A percentile compares a stretch with the other conserved stretches of the same genome.
Conservation (phyloP, 73 alveolate species). For the Paramecium tetraurelia region DNA sequence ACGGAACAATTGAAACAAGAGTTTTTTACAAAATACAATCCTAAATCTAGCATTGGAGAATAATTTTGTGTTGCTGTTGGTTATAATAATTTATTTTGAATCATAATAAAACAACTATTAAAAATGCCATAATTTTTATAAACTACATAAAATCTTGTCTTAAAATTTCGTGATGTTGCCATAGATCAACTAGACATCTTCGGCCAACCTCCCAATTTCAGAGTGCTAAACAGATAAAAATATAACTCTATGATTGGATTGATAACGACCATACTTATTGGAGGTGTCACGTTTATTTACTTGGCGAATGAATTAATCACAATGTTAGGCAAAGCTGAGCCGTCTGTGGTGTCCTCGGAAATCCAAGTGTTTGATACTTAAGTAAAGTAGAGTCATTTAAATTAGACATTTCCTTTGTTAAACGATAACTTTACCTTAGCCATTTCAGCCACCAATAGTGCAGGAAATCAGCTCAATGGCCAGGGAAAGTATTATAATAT, state of each 20-base stretch:
- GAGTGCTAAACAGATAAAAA: not conserved
- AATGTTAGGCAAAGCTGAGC: not conserved
- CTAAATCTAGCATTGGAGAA: not conserved
- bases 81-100: conserved; percentile 32
- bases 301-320: not conserved
- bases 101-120: not conserved
- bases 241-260: not conserved
- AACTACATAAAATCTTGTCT: not conserved
- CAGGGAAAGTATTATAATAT: not conserved
- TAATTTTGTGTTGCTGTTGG: conserved; percentile 28
- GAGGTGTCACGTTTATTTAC: not conserved
- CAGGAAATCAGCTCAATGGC: not conserved
- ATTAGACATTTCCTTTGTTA: not conserved
- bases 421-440: not conserved
- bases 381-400: not conserved
- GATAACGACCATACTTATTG: not conserved
- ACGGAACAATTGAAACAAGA: not conserved
- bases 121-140: not conserved
- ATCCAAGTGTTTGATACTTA: not conserved
- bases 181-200: not conserved
- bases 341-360: not conserved
- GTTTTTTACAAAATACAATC: not conserved
- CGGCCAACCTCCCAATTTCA: not conserved
- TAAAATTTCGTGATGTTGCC: not conserved
- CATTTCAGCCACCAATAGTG: not conserved